Evolutionary conservation across 176 grass and related monocot species (phyloP), one percentile per base, ranked within the genome.

Genomic region (Chloris gayana): DNA sequence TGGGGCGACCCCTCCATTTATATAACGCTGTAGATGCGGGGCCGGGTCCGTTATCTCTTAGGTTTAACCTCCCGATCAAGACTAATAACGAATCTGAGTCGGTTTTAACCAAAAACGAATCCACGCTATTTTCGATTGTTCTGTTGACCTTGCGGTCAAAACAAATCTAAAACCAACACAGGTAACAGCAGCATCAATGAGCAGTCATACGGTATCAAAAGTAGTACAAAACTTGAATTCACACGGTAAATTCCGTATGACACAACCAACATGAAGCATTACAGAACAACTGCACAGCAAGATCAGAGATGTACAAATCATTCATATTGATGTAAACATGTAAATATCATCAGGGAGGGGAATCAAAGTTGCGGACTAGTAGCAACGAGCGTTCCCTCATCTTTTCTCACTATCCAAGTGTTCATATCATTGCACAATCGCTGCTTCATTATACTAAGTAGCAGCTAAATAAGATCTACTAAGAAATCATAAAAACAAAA

Each of bases 401-500:
- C 26, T 64, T 27, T 70, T 70, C 82, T 73, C 57, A 41, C 34
- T 80, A 69, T 69, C 6, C 64, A 67, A 56, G 77, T 79, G 67
- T 79, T 54, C 77, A 79, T 68, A 68, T 24, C 38, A 73, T 57
- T 39, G 50, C 82, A 85, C 49, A 49, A 31, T 56, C 30, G 57
- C 77, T 81, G 72, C 70, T 75, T 33, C 41, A 75, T 70, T 69
- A 57, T 21, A 51, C 77, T 85, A 85, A 72, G 54, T 10, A 77
- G 82, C 77, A 77, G 78, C 76, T 58, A 89, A 47, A 26, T 33
- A 72, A 39, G 47, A 82, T 73, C 67, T 74, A 70, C 74, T 85
- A 87, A 22, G 53, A 62, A 60, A 81, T 69, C 67, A 81, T 6
- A 35, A 64, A 88, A 89, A 86, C 81, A 84, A 80, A 89, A 89